These are phyloP conservation scores for Saccharomycopsis vini DNA, from an alignment of 805 yeast species.

Conservation along the genomic window DNA sequence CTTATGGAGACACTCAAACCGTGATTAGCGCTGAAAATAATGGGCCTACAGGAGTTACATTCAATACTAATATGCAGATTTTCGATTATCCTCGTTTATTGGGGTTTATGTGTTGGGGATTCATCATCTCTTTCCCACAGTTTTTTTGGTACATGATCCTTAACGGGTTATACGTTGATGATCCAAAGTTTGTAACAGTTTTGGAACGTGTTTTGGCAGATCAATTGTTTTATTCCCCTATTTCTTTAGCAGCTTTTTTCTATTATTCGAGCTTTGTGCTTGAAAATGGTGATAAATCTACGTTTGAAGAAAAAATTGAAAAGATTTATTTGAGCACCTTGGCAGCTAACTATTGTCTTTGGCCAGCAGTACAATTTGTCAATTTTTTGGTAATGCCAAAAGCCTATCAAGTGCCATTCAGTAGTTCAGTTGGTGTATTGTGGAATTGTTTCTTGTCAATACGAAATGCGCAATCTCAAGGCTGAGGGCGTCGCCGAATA, in stretches of 20 bases:
- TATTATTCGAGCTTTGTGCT: constrained; percentile 74
- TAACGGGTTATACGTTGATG: constrained; percentile 67
- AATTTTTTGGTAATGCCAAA: constrained; percentile 65
- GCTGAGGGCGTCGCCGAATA: neutral
- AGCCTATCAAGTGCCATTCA: constrained; percentile 80
- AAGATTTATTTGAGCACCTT: constrained; percentile 61
- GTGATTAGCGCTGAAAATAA: neutral
- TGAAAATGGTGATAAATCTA: constrained; percentile 62
- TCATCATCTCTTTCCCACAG: constrained; percentile 71
- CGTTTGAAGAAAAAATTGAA: constrained; percentile 54
- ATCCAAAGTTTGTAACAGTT: constrained; percentile 77
- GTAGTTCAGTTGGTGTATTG: constrained; percentile 75
- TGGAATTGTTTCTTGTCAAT: constrained; percentile 93
- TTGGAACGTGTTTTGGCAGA: constrained; percentile 83
- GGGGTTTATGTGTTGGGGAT: constrained; percentile 84
- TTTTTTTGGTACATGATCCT: constrained; percentile 83
- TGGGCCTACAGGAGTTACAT: neutral
- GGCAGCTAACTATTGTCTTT: constrained; percentile 59
- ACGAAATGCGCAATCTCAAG: constrained; percentile 46
- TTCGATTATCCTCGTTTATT: constrained; percentile 65
- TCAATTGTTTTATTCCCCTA: constrained; percentile 82
- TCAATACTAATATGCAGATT: constrained; percentile 22
- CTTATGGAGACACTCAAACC: neutral
- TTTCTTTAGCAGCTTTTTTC: constrained; percentile 72
- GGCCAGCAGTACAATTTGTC: constrained; percentile 76